Percentiles rank a stretch among this genome's conserved stretches.
These are phyloP conservation scores for Solanum appendiculatum DNA, from an alignment of 257 asterid genomes.

Conservation along the genomic window DNA sequence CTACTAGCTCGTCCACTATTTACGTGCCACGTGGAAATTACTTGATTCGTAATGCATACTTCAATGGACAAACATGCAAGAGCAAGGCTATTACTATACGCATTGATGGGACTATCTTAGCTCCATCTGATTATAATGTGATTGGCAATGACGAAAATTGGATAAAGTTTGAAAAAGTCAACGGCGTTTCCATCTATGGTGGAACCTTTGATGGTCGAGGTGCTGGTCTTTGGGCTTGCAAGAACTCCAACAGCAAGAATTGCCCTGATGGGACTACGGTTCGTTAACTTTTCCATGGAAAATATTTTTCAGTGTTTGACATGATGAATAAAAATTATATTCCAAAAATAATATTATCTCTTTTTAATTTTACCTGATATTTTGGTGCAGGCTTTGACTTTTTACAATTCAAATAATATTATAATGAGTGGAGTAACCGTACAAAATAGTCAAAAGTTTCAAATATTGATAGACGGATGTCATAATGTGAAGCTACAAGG, in stretches of 20 bases:
- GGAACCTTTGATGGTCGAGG: neutral
- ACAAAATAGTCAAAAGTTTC: too few relatives aligned
- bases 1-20: neutral
- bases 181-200: neutral
- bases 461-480: too few relatives aligned
- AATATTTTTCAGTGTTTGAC: neutral
- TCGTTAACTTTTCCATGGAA: neutral
- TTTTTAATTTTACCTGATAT: too few relatives aligned
- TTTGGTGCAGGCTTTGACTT: too few relatives aligned
- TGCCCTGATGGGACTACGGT: neutral
- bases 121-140: neutral
- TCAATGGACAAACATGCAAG: neutral
- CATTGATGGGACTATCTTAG: neutral
- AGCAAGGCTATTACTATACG: neutral
- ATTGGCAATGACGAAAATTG: neutral
- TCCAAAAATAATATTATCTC: too few relatives aligned
- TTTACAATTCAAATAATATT: too few relatives aligned
- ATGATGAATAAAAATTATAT: too few relatives aligned
- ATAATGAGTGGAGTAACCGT: too few relatives aligned
- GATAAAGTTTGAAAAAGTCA: neutral
- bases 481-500: too few relatives aligned
- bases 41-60: neutral
- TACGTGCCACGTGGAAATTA: neutral
- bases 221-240: neutral
- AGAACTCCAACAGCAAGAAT: neutral